Percentiles rank a stretch among this genome's conserved stretches.
These are phyloP conservation scores for Oligophagozyma castellii DNA, from an alignment of 1,139 yeast genomes.

Conservation along the genomic window DNA sequence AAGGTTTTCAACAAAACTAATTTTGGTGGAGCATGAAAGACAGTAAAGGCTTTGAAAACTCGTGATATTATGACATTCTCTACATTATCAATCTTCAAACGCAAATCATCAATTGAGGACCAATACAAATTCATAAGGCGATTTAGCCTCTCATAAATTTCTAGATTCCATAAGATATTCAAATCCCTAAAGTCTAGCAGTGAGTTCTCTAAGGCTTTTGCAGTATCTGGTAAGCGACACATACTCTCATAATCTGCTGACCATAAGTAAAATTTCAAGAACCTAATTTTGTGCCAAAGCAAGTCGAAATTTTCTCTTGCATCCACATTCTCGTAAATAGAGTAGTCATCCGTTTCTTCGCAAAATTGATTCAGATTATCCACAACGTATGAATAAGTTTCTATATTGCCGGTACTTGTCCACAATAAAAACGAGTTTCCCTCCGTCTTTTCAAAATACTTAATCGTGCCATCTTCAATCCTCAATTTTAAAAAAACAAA, in stretches of 20 bases:
- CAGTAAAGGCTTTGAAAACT: slow-evolving; percentile 30
- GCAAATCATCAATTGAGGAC: slow-evolving; percentile 2
- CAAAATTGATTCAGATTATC: slow-evolving; percentile 14
- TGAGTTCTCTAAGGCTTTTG: slow-evolving; percentile 11
- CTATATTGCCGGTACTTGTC: slow-evolving; percentile 12
- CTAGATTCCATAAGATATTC: slow-evolving; percentile 18
- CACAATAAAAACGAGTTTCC: slow-evolving; percentile 13
- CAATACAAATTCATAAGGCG: slow-evolving; percentile 4
- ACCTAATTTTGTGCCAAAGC: slow-evolving; percentile 17
- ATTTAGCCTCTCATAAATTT: slow-evolving; percentile 13
- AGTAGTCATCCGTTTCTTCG: slow-evolving; percentile 9
- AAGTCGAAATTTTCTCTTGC: slow-evolving; percentile 12
- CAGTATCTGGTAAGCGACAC: too few relatives aligned
- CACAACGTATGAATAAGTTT: slow-evolving; percentile 13
- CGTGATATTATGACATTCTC: slow-evolving; percentile 12
- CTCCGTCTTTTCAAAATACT: slow-evolving; percentile 7
- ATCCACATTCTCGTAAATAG: slow-evolving; percentile 10
- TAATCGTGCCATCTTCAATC: slow-evolving; percentile 16
- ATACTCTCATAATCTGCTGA: slow-evolving; percentile 9
- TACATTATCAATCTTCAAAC: slow-evolving; percentile 4
- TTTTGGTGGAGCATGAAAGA: slow-evolving; percentile 45
- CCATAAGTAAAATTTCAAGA: slow-evolving; percentile 14
- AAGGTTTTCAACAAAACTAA: slow-evolving; percentile 31
- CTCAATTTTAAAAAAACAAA: slow-evolving; percentile 13
- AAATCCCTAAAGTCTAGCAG: slow-evolving; percentile 21